phyloP scores from a whole-genome alignment of 2,329 filamentous ascomycete species.

The Monosporascus ibericus region DNA sequence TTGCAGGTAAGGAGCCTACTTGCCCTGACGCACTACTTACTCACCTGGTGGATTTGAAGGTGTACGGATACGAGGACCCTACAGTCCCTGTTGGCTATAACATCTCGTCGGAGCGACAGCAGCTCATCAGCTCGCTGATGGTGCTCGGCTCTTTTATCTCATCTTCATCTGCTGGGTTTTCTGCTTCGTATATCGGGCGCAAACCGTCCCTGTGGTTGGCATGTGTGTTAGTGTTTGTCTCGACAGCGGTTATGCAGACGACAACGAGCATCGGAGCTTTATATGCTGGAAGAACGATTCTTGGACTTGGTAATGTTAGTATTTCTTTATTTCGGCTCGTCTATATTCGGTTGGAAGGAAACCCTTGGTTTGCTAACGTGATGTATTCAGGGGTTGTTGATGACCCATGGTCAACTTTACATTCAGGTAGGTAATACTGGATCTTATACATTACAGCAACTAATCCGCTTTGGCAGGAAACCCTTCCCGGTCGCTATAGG shows the following conservation, averaged over 20 bases:
- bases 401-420: slow-evolving; percentile 29
- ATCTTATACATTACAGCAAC: not conserved
- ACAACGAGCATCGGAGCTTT: slow-evolving; percentile 39
- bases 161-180: slow-evolving; percentile 34
- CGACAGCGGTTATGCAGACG: slow-evolving; percentile 46
- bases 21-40: not conserved
- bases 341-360: not conserved
- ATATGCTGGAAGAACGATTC: slow-evolving; percentile 42
- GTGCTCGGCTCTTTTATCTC: slow-evolving; percentile 41
- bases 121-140: slow-evolving; percentile 43
- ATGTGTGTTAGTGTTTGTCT: slow-evolving; percentile 29
- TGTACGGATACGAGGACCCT: slow-evolving; percentile 21
- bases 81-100: slow-evolving; percentile 20
- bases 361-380: not conserved
- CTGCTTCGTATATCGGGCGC: slow-evolving; percentile 29
- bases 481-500: slow-evolving; percentile 38
- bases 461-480: slow-evolving; percentile 29
- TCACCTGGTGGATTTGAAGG: slow-evolving; percentile 5
- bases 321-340: not conserved
- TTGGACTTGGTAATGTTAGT: slow-evolving; percentile 33
- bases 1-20: slow-evolving; percentile 16
- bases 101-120: slow-evolving; percentile 33
- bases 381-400: slow-evolving; percentile 20
- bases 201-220: slow-evolving; percentile 33
- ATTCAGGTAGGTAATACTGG: slow-evolving; percentile 11